A percentile compares a stretch with the other conserved stretches of the same genome.
These are phyloP conservation scores for Russula sp. DNA, from an alignment of 768 basidiomycete species.

Conservation along the genomic window DNA sequence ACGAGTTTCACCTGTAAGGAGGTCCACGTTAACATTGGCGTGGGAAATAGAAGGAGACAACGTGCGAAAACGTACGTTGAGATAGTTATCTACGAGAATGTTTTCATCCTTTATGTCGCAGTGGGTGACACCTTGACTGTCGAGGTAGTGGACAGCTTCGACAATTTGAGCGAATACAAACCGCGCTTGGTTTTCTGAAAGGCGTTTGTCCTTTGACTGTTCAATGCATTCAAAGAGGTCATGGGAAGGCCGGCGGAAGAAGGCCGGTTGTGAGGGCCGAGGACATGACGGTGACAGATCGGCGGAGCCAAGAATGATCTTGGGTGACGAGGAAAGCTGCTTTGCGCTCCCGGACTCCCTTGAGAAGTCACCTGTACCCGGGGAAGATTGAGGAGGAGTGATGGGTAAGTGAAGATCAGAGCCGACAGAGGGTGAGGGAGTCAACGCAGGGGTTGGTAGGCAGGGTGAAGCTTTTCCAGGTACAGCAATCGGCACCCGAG, in stretches of 20 bases:
- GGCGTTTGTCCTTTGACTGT: constrained; percentile 71
- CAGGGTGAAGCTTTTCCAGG: constrained; percentile 21
- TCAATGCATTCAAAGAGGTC: constrained; percentile 97
- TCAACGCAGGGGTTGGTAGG: constrained; percentile 29
- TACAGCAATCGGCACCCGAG: constrained; percentile 8
- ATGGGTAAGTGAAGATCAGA: constrained; percentile 22
- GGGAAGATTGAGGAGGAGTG: constrained; percentile 25
- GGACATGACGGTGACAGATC: constrained; percentile 25
- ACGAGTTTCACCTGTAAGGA: constrained; percentile 79
- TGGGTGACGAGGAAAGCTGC: constrained; percentile 12
- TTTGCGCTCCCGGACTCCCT: constrained; percentile 10
- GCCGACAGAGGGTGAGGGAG: constrained; percentile 29
- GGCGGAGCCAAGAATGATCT: constrained; percentile 2
- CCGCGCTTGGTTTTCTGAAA: constrained; percentile 74
- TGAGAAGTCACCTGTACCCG: constrained; percentile 11
- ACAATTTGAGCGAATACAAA: constrained; percentile 87
- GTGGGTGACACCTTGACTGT: constrained; percentile 82
- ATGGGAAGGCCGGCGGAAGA: constrained; percentile 73
- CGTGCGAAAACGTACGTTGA: constrained; percentile 50
- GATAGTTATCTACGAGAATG: constrained; percentile 68
- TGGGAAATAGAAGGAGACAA: constrained; percentile 1
- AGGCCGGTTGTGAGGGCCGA: constrained; percentile 34
- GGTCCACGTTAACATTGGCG: constrained; percentile 25
- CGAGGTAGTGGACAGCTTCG: constrained; percentile 77
- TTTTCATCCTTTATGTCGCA: constrained; percentile 99